Base-by-base conservation (phyloP, 768 basidiomycete species). In the Mycena olivaceomarginata region DNA sequence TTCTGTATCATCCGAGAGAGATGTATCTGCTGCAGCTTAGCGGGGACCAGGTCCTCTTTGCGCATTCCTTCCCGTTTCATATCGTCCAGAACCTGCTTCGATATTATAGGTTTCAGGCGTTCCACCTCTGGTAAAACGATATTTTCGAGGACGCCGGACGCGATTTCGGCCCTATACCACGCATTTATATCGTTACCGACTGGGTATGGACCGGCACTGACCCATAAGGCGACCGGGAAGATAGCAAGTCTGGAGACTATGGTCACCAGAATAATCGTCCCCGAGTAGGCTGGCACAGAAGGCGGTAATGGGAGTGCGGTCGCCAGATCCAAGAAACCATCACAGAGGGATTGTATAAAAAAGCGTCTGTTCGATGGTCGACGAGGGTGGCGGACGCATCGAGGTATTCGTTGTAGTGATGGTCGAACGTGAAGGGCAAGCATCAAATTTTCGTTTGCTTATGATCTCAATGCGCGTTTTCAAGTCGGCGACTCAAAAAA, bases 161-260 rank as follows among this genome's bases (percentile, higher is more conserved):
- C 93, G 89, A 81, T 86, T 88, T 83, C 92, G 91, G 25, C 92
- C 91, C 95, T 96, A 74, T 39, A 77, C 41, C 18, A 37, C 62
- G 63, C 65, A 71, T 78, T 74, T 40, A 66, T 68, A 51, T 18
- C 63, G 45, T 40, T 57, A 39, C 45, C 22, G n/a, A 39, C 45
- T 9, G 11, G 46, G 69, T 16, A 16, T 48, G 72, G 60, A 31
- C 66, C 18, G 16, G 67, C 48, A 83, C 91, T 75, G 78, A 96
- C 96, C 96, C 95, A 96, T 88, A 96, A 83, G 80, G 94, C 91
- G 73, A 94, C 87, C 43, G 96, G 96, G 15, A 95, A 88, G 7
- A 95, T 91, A 2, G 87, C 87, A 40, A 93, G 85, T 80, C 96
- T 92, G 53, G 91, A 88, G 16, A 90, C 82, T 51, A 95, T 82